phyloP scores from a whole-genome alignment of 805 yeast species.

The Nakazawaea wyomingensis region DNA sequence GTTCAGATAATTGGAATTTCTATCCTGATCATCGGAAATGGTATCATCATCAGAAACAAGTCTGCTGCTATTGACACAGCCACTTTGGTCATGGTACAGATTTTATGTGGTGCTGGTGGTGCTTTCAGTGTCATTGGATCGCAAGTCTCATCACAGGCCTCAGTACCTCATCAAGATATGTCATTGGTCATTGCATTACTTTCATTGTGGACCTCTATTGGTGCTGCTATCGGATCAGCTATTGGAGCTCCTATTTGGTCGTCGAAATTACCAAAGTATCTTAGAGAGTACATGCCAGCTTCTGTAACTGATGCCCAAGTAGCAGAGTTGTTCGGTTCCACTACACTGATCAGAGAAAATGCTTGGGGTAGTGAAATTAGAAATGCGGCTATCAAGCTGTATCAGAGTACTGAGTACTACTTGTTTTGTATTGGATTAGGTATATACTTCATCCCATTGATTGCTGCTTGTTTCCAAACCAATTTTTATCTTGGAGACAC shows the following conservation, averaged over 20 bases:
- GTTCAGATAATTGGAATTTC: conserved; percentile 29
- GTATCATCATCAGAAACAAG: conserved; percentile 19
- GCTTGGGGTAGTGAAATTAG: conserved; percentile 25
- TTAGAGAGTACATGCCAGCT: conserved; percentile 26
- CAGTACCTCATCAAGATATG: conserved; percentile 35
- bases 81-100: conserved; percentile 26
- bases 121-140: conserved; percentile 30
- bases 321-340: conserved; percentile 19
- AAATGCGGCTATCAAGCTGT: conserved; percentile 29
- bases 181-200: conserved; percentile 31
- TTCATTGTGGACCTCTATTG: conserved; percentile 27
- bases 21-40: conserved; percentile 30
- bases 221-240: conserved; percentile 32
- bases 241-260: conserved; percentile 32
- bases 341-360: conserved; percentile 20
- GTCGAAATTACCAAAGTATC: conserved; percentile 25
- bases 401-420: conserved; percentile 23
- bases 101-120: conserved; percentile 31
- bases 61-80: conserved; percentile 25
- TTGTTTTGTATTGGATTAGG: conserved; percentile 27
- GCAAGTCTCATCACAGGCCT: conserved; percentile 33
- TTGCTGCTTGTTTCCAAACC: conserved; percentile 28
- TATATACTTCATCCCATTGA: conserved; percentile 24
- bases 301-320: conserved; percentile 18
- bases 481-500: conserved; percentile 30